Evolutionary conservation across 306 rosid genomes (phyloP).

Genomic region (Sicyos baderoa): DNA sequence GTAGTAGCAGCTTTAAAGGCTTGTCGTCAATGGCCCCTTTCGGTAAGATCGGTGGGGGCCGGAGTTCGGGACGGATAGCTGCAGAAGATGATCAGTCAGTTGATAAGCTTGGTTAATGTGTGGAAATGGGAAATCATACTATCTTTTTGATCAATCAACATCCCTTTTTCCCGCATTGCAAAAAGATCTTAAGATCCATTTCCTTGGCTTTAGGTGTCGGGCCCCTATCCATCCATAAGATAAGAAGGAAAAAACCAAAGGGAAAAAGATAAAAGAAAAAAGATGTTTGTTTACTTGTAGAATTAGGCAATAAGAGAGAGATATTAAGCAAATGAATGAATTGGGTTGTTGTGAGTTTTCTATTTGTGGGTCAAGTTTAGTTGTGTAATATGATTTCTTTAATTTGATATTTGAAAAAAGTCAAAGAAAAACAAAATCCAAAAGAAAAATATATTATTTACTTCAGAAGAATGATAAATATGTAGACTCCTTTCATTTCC

Average conservation of each 20-base stretch:
- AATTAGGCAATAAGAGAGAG: slow-evolving; percentile 40
- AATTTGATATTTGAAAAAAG: slow-evolving; percentile 40
- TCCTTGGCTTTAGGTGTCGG: slow-evolving; percentile 18
- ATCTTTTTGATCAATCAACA: slow-evolving; percentile 24
- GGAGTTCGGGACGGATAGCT: slow-evolving; percentile 56
- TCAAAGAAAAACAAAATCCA: slow-evolving; percentile 19
- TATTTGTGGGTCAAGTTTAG: slow-evolving; percentile 29
- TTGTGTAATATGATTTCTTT: slow-evolving; percentile 38
- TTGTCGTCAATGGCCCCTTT: slow-evolving; percentile 49
- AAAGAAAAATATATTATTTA: no score
- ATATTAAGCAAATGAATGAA: slow-evolving; percentile 25
- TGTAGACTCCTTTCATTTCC: no score
- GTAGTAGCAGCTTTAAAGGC: slow-evolving; percentile 83
- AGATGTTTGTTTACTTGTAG: slow-evolving; percentile 22
- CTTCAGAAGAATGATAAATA: no score
- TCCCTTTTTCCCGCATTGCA: slow-evolving; percentile 16
- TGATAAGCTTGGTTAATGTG: slow-evolving; percentile 41
- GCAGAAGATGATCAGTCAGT: slow-evolving; percentile 49
- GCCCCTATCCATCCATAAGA: slow-evolving; percentile 30
- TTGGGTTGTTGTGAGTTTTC: slow-evolving; percentile 28
- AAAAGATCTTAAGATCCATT: slow-evolving; percentile 25
- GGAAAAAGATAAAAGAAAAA: neutral
- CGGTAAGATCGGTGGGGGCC: slow-evolving; percentile 58
- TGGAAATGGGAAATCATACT: slow-evolving; percentile 7
- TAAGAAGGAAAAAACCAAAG: slow-evolving; percentile 17